Percentiles rank a stretch among this genome's conserved stretches.
These are phyloP conservation scores for Pichia sp. DNA, from an alignment of 1,139 yeast species.

Conservation along the genomic window DNA sequence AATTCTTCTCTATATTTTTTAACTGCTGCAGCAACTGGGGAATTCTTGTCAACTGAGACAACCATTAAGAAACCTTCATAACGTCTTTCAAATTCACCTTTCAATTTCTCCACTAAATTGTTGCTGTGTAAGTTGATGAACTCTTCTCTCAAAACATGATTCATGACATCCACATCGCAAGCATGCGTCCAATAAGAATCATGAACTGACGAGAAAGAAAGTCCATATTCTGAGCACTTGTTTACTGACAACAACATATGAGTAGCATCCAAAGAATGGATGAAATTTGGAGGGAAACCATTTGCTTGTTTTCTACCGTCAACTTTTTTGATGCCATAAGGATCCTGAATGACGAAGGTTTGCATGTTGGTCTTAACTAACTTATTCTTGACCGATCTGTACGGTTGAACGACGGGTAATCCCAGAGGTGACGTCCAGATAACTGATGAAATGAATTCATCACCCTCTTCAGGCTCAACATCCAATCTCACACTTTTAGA, in stretches of 20 bases:
- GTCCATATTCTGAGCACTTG: slow-evolving; percentile 60
- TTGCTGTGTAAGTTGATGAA: slow-evolving; percentile 75
- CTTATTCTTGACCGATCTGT: slow-evolving; percentile 61
- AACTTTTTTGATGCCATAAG: slow-evolving; percentile 75
- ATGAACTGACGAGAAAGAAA: slow-evolving; percentile 94
- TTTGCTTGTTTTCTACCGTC: slow-evolving; percentile 85
- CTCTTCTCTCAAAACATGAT: slow-evolving; percentile 65
- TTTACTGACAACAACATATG: slow-evolving; percentile 92
- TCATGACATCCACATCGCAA: slow-evolving; percentile 71
- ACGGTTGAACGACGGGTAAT: slow-evolving; percentile 93
- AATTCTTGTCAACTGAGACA: slow-evolving; percentile 48
- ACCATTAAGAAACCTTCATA: slow-evolving; percentile 68
- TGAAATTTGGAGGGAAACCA: slow-evolving; percentile 94
- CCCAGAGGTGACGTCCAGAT: slow-evolving; percentile 98
- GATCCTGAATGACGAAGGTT: slow-evolving; percentile 76
- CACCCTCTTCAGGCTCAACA: slow-evolving; percentile 38
- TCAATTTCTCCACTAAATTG: slow-evolving; percentile 64
- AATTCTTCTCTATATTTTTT: slow-evolving; percentile 47
- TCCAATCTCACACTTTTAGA: slow-evolving; percentile 75
- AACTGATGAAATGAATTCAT: slow-evolving; percentile 76
- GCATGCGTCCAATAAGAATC: slow-evolving; percentile 99
- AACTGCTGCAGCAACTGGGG: slow-evolving; percentile 54
- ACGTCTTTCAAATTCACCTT: slow-evolving; percentile 76
- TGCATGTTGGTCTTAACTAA: slow-evolving; percentile 77
- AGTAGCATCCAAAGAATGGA: slow-evolving; percentile 94